phyloP scores from a whole-genome alignment of 2,329 filamentous ascomycete genomes.

The Rutstroemia sp. region DNA sequence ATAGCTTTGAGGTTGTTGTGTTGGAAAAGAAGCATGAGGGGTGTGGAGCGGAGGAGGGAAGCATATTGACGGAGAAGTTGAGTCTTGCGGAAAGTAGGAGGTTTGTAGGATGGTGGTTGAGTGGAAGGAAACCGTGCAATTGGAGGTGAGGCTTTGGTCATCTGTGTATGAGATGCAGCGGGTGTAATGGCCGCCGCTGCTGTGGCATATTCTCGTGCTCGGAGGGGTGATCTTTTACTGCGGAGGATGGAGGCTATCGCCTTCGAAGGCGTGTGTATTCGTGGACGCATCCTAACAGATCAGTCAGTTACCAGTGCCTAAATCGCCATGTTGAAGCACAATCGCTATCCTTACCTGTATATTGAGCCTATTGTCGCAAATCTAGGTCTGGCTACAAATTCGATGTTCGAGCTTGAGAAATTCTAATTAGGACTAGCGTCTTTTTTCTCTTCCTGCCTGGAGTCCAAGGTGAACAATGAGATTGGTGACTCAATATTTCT shows the following conservation, averaged over 20 bases:
- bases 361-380: conserved; percentile 4
- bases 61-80: conserved; percentile 74
- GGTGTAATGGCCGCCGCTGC: conserved; percentile 41
- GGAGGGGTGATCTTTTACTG: conserved; percentile 30
- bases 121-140: conserved; percentile 45
- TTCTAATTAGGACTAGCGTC: conserved; percentile 19
- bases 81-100: conserved; percentile 79
- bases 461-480: not conserved
- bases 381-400: not conserved
- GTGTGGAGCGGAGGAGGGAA: conserved; percentile 63
- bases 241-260: conserved; percentile 26
- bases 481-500: conserved; percentile 1
- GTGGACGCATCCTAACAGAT: conserved; percentile 42
- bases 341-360: conserved; percentile 11
- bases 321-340: not conserved
- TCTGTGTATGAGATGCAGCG: conserved; percentile 42
- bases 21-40: conserved; percentile 64
- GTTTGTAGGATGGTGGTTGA: conserved; percentile 83
- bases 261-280: conserved; percentile 31
- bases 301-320: conserved; percentile 1
- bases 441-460: not conserved
- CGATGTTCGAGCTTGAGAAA: conserved; percentile 12
- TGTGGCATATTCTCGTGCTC: conserved; percentile 40
- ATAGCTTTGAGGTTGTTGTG: conserved; percentile 65
- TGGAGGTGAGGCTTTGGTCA: conserved; percentile 32